A percentile compares a stretch with the other conserved stretches of the same genome.
These are phyloP conservation scores for Saturnispora saitoi DNA, from an alignment of 805 yeast genomes.

Conservation along the genomic window DNA sequence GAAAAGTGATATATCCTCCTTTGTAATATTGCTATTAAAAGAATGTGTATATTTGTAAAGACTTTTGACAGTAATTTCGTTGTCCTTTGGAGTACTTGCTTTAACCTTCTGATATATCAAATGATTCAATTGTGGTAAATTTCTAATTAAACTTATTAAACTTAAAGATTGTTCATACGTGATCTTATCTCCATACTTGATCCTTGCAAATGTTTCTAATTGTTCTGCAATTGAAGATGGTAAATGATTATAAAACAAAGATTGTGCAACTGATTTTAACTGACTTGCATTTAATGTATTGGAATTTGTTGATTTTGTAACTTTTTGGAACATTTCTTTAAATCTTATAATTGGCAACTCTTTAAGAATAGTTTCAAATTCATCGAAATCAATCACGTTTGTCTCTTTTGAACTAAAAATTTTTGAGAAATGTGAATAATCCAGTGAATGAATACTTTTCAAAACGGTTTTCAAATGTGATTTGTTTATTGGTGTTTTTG, in stretches of 20 bases:
- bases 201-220: conserved; percentile 33
- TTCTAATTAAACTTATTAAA: conserved; percentile 36
- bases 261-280: conserved; percentile 18
- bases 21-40: conserved; percentile 16
- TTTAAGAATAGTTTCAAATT: conserved; percentile 14
- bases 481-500: conserved; percentile 4
- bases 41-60: conserved; percentile 17
- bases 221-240: conserved; percentile 52
- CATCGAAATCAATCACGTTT: background rate
- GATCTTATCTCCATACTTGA: conserved; percentile 36
- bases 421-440: conserved; percentile 12
- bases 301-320: conserved; percentile 12
- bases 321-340: conserved; percentile 12
- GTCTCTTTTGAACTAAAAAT: conserved; percentile 7
- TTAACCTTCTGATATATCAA: conserved; percentile 24
- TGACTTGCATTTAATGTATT: conserved; percentile 14
- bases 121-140: conserved; percentile 28
- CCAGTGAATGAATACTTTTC: conserved; percentile 7
- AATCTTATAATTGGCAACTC: conserved; percentile 25
- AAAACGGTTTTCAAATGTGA: conserved; percentile 5
- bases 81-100: conserved; percentile 11
- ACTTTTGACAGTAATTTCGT: conserved; percentile 7
- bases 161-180: conserved; percentile 41
- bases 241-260: conserved; percentile 24
- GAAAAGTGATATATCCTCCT: conserved; percentile 26